These are phyloP conservation scores for Cupressus sempervirens DNA, from an alignment of 75 land plant species.

Conservation along the genomic window DNA sequence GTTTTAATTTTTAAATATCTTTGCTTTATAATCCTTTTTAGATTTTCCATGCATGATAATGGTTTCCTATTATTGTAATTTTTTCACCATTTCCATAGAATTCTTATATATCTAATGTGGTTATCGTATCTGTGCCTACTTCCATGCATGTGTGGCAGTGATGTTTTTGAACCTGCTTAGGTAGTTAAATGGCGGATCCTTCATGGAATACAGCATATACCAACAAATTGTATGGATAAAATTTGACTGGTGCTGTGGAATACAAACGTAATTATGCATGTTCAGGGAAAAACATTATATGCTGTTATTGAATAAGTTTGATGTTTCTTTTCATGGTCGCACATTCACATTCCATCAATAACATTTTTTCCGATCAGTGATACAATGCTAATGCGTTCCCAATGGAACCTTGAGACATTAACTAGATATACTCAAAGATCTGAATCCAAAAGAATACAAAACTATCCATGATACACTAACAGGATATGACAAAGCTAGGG, in stretches of 20 bases:
- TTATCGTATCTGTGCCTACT: no score
- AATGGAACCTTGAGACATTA: background rate
- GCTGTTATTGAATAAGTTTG: background rate
- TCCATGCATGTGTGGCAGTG: background rate
- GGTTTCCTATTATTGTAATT: no score
- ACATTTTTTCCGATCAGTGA: background rate
- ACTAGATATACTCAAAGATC: no score
- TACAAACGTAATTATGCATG: background rate
- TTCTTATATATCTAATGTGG: no score
- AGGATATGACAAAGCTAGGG: background rate
- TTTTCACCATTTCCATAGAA: no score
- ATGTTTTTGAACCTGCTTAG: background rate
- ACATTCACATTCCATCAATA: background rate
- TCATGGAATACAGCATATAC: background rate
- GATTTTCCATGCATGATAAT: no score
- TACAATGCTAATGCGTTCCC: no score
- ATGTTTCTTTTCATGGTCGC: background rate
- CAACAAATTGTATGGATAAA: background rate
- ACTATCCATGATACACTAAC: no score
- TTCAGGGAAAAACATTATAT: background rate
- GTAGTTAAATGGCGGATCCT: background rate
- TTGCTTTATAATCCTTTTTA: no score
- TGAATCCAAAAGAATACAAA: no score
- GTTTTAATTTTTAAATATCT: no score
- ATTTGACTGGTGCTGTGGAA: background rate